phyloP scores from a whole-genome alignment of 1,139 yeast genomes.

The Yamadazyma dendronema region DNA sequence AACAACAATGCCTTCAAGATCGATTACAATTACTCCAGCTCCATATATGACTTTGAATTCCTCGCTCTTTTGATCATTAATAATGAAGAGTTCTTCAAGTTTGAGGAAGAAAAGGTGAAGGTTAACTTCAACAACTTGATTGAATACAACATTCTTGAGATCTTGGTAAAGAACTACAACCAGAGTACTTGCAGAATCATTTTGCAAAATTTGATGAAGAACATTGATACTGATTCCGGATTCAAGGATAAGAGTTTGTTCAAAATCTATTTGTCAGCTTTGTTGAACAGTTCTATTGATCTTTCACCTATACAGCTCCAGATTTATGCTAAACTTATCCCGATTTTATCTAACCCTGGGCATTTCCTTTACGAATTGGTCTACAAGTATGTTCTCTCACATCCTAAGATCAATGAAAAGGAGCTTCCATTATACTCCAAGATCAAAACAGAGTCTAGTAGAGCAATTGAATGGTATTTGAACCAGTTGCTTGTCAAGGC shows the following conservation, averaged over 20 bases:
- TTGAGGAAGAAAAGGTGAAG: conserved; percentile 21
- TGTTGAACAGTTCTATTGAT: conserved; percentile 48
- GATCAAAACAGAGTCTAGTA: conserved; percentile 11
- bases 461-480: conserved; percentile 15
- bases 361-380: conserved; percentile 70
- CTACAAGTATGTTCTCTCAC: conserved; percentile 57
- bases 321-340: conserved; percentile 51
- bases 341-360: conserved; percentile 64
- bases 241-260: conserved; percentile 62
- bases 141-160: conserved; percentile 58
- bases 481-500: conserved; percentile 3
- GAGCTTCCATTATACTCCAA: conserved; percentile 62
- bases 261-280: conserved; percentile 59
- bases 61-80: conserved; percentile 55
- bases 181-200: conserved; percentile 32
- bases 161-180: conserved; percentile 51
- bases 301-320: conserved; percentile 16
- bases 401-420: conserved; percentile 49
- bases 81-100: conserved; percentile 57
- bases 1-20: conserved; percentile 13
- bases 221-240: conserved; percentile 25
- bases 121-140: conserved; percentile 58
- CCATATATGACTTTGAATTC: conserved; percentile 61
- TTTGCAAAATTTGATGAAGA: conserved; percentile 41
- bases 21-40: conserved; percentile 18